These are phyloP conservation scores for Hondaea fermentalgiana DNA, from an alignment of 108 stramenopile genomes.

Conservation along the genomic window DNA sequence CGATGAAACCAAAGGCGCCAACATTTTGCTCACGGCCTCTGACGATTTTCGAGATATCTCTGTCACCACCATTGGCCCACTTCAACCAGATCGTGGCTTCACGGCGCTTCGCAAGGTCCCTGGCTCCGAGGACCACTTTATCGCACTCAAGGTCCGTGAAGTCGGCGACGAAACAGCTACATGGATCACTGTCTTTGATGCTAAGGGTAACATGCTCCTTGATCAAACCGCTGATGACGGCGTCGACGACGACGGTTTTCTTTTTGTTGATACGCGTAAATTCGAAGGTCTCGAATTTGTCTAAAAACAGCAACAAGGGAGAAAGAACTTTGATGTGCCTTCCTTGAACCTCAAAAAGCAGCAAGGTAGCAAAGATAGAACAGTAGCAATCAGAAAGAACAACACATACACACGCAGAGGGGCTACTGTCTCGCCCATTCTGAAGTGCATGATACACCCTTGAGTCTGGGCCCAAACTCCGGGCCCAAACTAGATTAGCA, in stretches of 20 bases:
- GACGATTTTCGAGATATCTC: conserved; percentile 18
- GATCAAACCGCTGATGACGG: neutral
- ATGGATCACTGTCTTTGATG: conserved; percentile 9
- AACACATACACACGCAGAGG: no score
- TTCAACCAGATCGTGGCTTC: conserved; percentile 14
- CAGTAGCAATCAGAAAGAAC: no score
- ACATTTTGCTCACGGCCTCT: neutral
- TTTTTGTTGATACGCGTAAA: neutral
- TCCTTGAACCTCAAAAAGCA: no score
- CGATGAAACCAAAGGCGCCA: conserved; percentile 10
- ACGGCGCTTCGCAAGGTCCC: conserved; percentile 15
- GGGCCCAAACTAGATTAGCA: no score
- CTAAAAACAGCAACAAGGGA: neutral
- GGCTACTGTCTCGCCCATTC: no score
- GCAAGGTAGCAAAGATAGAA: no score
- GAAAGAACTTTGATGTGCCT: no score
- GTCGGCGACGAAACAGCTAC: neutral
- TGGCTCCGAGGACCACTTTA: neutral
- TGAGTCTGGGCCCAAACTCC: no score
- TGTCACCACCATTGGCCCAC: neutral
- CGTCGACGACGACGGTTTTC: neutral
- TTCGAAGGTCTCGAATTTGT: conserved; percentile 25
- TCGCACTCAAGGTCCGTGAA: conserved; percentile 18
- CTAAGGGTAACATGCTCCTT: neutral
- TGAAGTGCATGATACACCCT: no score